Conservation (phyloP, 179 eudicot genomes). For the Nepenthes alata region DNA sequence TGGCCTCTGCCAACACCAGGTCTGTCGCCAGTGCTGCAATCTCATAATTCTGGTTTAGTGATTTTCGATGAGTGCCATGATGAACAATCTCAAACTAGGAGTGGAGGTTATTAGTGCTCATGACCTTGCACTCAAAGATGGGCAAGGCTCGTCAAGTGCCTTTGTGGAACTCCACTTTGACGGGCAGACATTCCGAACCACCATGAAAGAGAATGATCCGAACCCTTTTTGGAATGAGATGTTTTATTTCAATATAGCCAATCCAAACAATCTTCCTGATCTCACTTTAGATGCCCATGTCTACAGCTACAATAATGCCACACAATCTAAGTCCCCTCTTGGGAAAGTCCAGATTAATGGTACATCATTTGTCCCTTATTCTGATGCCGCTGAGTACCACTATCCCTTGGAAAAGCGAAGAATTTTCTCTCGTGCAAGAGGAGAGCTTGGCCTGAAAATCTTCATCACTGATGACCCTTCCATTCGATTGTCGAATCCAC, state of each 20-base stretch:
- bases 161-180: slow-evolving; percentile 71
- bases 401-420: slow-evolving; percentile 58
- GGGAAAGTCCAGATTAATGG: slow-evolving; percentile 55
- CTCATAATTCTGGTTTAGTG: too few species aligned
- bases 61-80: slow-evolving; percentile 4
- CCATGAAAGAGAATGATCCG: slow-evolving; percentile 54
- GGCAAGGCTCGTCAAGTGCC: slow-evolving; percentile 55
- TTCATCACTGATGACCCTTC: slow-evolving; percentile 51
- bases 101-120: slow-evolving; percentile 75
- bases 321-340: slow-evolving; percentile 34
- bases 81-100: slow-evolving; percentile 65
- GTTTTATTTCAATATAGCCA: slow-evolving; percentile 54
- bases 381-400: slow-evolving; percentile 54
- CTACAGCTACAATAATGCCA: slow-evolving; percentile 24
- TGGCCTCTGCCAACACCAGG: too few species aligned
- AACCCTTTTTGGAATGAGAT: slow-evolving; percentile 75
- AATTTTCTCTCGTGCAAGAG: slow-evolving; percentile 55
- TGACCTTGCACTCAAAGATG: slow-evolving; percentile 53
- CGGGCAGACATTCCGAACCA: slow-evolving; percentile 54
- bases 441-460: slow-evolving; percentile 77
- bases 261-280: slow-evolving; percentile 38
- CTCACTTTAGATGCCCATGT: slow-evolving; percentile 56
- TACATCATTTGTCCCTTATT: slow-evolving; percentile 52
- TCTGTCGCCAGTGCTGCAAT: too few species aligned
- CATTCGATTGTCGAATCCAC: slow-evolving; percentile 26